Conservation (phyloP, 306 rosid genomes). For the Sesbania bispinosa region DNA sequence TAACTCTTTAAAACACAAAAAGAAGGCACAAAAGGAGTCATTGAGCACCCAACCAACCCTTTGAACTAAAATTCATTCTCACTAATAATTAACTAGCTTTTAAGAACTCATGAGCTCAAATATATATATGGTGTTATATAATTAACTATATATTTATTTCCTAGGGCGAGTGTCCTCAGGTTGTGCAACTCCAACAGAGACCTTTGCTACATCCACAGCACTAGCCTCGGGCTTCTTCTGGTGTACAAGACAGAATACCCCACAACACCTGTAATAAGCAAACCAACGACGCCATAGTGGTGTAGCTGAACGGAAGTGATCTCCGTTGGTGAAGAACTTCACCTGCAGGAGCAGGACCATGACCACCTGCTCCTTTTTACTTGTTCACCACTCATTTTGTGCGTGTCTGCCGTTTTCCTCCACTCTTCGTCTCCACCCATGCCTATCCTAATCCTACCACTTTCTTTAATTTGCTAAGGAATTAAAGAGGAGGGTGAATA, state of each 20-base stretch:
- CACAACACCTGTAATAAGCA: constrained; percentile 34
- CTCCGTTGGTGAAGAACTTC: constrained; percentile 67
- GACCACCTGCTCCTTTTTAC: constrained; percentile 58
- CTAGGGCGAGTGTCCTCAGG: constrained; percentile 57
- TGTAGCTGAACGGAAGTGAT: constrained; percentile 41
- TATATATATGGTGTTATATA: too few relatives aligned
- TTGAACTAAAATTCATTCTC: too few relatives aligned
- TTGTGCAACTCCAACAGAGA: constrained; percentile 39
- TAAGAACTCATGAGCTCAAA: too few relatives aligned
- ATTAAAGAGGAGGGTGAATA: too few relatives aligned
- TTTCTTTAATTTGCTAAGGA: too few relatives aligned
- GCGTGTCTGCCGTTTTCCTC: constrained; percentile 63
- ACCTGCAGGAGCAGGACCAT: constrained; percentile 50
- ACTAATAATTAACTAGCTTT: too few relatives aligned
- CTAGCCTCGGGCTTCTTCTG: constrained; percentile 67
- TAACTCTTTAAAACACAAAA: too few relatives aligned
- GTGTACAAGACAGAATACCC: constrained; percentile 53
- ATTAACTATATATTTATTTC: constrained; percentile 16
- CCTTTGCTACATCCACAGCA: constrained; percentile 66
- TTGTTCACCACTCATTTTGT: constrained; percentile 53
- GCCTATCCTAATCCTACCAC: background rate
- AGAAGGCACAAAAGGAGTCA: too few relatives aligned
- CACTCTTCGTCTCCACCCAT: constrained; percentile 48
- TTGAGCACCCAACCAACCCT: too few relatives aligned
- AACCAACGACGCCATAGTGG: constrained; percentile 44